Base-by-base conservation (phyloP, 768 basidiomycete genomes). In the Xerocomellus amylosporus region DNA sequence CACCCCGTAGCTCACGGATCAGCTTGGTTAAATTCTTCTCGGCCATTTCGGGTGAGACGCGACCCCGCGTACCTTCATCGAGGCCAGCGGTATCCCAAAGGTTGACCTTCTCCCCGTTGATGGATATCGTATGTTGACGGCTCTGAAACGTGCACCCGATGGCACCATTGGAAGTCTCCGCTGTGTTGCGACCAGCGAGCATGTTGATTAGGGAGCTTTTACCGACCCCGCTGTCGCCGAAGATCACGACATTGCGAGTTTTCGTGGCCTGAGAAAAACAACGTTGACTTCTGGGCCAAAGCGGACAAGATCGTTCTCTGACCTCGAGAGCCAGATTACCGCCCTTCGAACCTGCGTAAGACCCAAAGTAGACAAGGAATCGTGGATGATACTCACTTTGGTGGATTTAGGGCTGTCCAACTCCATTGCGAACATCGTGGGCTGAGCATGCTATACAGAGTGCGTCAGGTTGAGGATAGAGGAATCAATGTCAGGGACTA, bases 181-280 rank as follows among this genome's bases (percentile, higher is more conserved):
- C 77, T 1, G 51, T 54, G 12, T 68, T 55, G 5, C 43, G 15
- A 26, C 69, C 71, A 28, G 61, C 61, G 19, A 79, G 56, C 72
- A 79, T 69, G 61, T 78, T 79, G 45, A 79, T 61, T 2, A 79
- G 55, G 3, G 74, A 75, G 53, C 77, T 79, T 59, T 79, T 79
- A 13, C 73, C 72, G 3, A 71, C 56, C 15, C 77, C 77, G 4
- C 71, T 70, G 41, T 77, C 75, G 1, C 78, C 77, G 39, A 78
- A 79, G 20, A 78, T 42, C 15, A 78, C 64, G n/a, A 78, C 46
- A 47, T 78, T 78, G 26, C 56, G 64, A 26, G 17, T 20, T 33
- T 53, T 55, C 4, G 28, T 26, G 17, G 36, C 9, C 60, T 63
- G 38, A 52, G 36, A 45, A 24, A 17, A 5, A 20, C 13, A 37